Base-by-base conservation (phyloP, 2,329 filamentous ascomycete genomes). In the Dothidotthia symphoricarpi region DNA sequence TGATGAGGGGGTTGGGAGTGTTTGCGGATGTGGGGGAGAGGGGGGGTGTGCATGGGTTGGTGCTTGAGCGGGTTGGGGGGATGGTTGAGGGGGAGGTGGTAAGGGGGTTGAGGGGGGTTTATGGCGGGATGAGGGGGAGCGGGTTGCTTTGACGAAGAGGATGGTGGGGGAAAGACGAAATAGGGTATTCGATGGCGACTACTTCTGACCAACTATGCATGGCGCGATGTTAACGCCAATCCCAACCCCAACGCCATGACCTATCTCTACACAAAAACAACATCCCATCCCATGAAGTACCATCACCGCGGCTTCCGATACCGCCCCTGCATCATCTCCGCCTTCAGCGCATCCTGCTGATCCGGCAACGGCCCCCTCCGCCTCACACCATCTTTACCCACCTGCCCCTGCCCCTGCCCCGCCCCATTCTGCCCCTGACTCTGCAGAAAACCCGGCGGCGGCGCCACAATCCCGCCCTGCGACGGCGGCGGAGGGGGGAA, bases 321-420 rank as follows among this genome's bases (percentile, higher is more conserved):
- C 49, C 73, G 68, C 9, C 75, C 75, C 47, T 71, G 70, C 46
- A 77, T 77, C 73, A 91, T 88, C 66, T 91, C 86, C 64, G 84
- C 80, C 52, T 83, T 79, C 53, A 94, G 68, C 53, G 86, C 90
- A 62, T 93, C 88, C 59, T 86, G 81, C 67, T 94, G 88, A 61
- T 86, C 90, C 0, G 88, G 88, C 28, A 95, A 68, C 7, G 86
- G 88, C 5, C 78, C 86, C 44, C 83, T 71, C 51, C 41, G 63
- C 16, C 56, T 63, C 30, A 63, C 63, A 3, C 39, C 40, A 28
- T 34, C 38, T 22, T 22, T 22, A 9, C 19, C 19, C 19, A 22
- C 19, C 5, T 22, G 29, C 44, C 15, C 56, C 65, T 15, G 55
- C 34, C 12, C 28, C 48, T 10, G 39, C 44, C 8, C 44, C 62